Percentiles rank a stretch among this genome's conserved stretches.
Conservation (phyloP, 2,329 filamentous ascomycete species). For the Fusarium sp. region DNA sequence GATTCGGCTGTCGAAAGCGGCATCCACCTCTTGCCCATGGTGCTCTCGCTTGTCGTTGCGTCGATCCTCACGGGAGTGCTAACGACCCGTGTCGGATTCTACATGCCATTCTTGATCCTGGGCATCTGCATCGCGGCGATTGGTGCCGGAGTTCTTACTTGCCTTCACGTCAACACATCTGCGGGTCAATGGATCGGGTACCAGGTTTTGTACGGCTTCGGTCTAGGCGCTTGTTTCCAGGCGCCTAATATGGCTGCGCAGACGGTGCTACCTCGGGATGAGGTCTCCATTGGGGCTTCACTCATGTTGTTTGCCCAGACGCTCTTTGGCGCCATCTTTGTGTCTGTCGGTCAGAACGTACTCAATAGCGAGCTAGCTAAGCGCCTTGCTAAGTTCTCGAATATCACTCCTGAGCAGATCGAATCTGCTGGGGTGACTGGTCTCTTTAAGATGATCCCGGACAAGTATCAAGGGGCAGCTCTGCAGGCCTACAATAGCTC, state of each 20-base stretch:
- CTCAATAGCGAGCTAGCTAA: conserved; percentile 58
- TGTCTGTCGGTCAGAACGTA: conserved; percentile 63
- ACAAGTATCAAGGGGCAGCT: conserved; percentile 8
- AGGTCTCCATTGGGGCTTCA: conserved; percentile 60
- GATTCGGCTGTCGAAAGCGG: conserved; percentile 45
- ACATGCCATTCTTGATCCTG: conserved; percentile 54
- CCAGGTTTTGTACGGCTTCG: conserved; percentile 55
- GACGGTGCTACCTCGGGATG: conserved; percentile 54
- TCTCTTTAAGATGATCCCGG: conserved; percentile 8
- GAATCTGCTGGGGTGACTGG: conserved; percentile 15
- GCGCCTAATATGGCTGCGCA: conserved; percentile 59
- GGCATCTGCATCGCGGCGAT: conserved; percentile 48
- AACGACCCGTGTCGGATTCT: conserved; percentile 53
- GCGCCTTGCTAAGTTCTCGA: conserved; percentile 11
- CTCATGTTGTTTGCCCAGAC: conserved; percentile 60
- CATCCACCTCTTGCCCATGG: conserved; percentile 44
- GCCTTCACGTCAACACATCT: conserved; percentile 39
- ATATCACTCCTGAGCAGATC: conserved; percentile 16
- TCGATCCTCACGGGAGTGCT: conserved; percentile 44
- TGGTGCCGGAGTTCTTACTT: conserved; percentile 57
- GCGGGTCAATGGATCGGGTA: conserved; percentile 46
- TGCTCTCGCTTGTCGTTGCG: conserved; percentile 45
- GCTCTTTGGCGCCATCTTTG: conserved; percentile 60
- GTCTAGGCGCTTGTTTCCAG: conserved; percentile 58
- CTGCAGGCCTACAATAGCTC: conserved; percentile 66